A percentile compares a stretch with the other conserved stretches of the same genome.
phyloP scores from a whole-genome alignment of 2,329 filamentous ascomycete species.

The Ophiostoma piceae region DNA sequence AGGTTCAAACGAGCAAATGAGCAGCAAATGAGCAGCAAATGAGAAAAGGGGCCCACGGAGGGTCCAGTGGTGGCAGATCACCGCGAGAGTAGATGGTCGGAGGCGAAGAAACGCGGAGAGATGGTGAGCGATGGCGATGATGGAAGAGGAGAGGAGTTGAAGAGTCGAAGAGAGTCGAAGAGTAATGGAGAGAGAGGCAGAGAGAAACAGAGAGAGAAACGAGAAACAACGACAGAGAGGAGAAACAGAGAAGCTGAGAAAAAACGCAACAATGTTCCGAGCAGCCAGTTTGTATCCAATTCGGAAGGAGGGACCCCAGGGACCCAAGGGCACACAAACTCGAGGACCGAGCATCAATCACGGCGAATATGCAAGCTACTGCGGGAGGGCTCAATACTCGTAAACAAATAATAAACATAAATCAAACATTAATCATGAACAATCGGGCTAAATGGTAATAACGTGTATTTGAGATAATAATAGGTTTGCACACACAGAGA shows the following conservation, averaged over 20 bases:
- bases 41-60: neutral
- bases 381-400: neutral
- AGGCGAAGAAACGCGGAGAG: neutral
- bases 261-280: neutral
- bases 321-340: constrained; percentile 7
- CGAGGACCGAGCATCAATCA: constrained; percentile 12
- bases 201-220: neutral
- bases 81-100: neutral
- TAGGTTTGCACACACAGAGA: too few relatives aligned
- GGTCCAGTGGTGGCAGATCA: neutral
- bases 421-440: neutral
- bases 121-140: neutral
- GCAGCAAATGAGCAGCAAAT: neutral
- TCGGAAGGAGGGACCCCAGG: neutral
- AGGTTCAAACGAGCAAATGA: too few relatives aligned
- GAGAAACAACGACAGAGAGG: too few relatives aligned
- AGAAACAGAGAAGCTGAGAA: neutral
- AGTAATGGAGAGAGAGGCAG: neutral
- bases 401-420: too few relatives aligned
- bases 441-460: neutral
- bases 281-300: neutral
- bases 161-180: neutral
- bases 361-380: neutral
- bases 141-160: neutral
- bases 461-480: neutral